A percentile compares a stretch with the other conserved stretches of the same genome.
Evolutionary conservation across 345 rosid species (phyloP).

Genomic region (Brassica incana): DNA sequence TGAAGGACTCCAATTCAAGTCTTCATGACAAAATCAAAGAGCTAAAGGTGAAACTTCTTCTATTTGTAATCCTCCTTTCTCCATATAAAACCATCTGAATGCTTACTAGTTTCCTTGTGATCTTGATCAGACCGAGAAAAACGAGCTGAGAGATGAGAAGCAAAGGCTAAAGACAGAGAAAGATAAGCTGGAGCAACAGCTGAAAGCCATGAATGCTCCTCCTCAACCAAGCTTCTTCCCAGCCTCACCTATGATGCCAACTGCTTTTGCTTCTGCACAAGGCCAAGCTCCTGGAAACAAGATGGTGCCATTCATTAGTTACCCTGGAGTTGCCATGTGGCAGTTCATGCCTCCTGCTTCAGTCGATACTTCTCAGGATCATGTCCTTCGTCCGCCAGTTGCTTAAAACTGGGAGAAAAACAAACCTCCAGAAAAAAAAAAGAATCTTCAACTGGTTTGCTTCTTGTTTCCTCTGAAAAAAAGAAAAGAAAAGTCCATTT

Average conservation of each 20-base stretch:
- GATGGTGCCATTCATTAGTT: conserved; percentile 81
- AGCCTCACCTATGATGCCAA: conserved; percentile 62
- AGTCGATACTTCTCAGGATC: conserved; percentile 93
- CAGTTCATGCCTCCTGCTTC: conserved; percentile 98
- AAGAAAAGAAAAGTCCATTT: conserved; percentile 37
- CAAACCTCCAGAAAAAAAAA: conserved; percentile 7
- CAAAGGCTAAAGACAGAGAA: conserved; percentile 85
- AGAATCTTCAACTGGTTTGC: conserved; percentile 40
- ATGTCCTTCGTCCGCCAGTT: conserved; percentile 90
- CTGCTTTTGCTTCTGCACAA: conserved; percentile 70
- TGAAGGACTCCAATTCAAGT: conserved; percentile 78
- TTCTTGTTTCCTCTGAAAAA: conserved; percentile 39
- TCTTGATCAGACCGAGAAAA: conserved; percentile 70
- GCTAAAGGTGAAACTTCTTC: conserved; percentile 51
- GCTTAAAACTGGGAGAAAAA: conserved; percentile 42
- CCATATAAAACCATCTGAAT: background rate
- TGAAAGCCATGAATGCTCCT: conserved; percentile 58
- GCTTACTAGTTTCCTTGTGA: conserved; percentile 11
- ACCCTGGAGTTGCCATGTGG: conserved; percentile 98
- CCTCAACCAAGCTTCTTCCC: conserved; percentile 69
- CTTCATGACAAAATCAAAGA: conserved; percentile 85
- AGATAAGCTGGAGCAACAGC: conserved; percentile 68
- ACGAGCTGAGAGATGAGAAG: conserved; percentile 83
- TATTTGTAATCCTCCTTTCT: background rate
- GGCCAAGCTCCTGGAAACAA: conserved; percentile 89